Evolutionary conservation across 345 rosid genomes (phyloP).

Genomic region (Passiflora organensis): DNA sequence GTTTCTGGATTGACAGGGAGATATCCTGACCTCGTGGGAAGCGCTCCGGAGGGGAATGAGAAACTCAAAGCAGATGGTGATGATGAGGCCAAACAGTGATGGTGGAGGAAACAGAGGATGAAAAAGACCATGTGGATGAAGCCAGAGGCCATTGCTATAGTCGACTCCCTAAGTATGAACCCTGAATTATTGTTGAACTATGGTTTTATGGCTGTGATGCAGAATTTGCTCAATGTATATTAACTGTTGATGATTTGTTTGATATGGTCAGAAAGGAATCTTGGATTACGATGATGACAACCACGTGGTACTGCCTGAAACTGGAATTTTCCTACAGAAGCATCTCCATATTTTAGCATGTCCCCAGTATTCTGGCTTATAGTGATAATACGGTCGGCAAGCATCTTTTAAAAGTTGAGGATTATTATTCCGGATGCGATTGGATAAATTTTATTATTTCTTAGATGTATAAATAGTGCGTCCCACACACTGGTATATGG

Average conservation of each 20-base stretch:
- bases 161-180: constrained; percentile 8
- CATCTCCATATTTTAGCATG: too few relatives aligned
- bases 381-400: too few relatives aligned
- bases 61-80: constrained; percentile 6
- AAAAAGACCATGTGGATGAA: background rate
- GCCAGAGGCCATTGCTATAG: background rate
- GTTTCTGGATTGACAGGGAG: constrained; percentile 47
- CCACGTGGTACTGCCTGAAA: too few relatives aligned
- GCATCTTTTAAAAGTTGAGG: too few relatives aligned
- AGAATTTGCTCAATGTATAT: background rate
- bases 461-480: too few relatives aligned
- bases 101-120: constrained; percentile 17
- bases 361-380: too few relatives aligned
- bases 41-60: constrained; percentile 45
- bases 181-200: background rate
- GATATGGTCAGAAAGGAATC: background rate
- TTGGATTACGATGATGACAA: background rate
- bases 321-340: too few relatives aligned
- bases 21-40: constrained; percentile 73
- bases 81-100: constrained; percentile 14
- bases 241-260: background rate
- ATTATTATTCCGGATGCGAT: too few relatives aligned
- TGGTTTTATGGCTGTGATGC: too few relatives aligned
- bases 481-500: too few relatives aligned
- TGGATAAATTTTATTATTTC: too few relatives aligned